Base-by-base conservation (phyloP, 192 early-diverging fungal species). In the Linnemannia zychae region DNA sequence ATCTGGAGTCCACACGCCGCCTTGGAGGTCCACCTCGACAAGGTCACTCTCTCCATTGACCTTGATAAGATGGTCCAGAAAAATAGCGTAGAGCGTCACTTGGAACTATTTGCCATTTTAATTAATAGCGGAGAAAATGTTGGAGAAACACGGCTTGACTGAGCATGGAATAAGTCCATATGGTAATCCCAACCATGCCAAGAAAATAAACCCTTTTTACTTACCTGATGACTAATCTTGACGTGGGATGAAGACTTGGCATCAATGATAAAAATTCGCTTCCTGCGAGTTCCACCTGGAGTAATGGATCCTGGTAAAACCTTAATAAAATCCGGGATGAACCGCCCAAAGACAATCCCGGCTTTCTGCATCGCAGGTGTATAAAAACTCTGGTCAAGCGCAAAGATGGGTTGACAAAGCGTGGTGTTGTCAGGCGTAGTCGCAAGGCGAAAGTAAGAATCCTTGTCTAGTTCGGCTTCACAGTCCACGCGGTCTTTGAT, bases 61-160 rank as follows among this genome's bases (percentile, higher is more conserved):
- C 52, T 75, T 79, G 68, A 85, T 79, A 16, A 85, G 69, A 40
- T 85, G 83, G 16, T 72, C 77, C 40, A 85, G 53, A 70, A 85
- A 85, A n/a, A 85, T 85, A 1, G 77, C 76, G 40, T 85, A 85
- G 2, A 85, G 65, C 5, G 83, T 79, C 7, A 85, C 83, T 85
- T 85, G 83, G 33, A 85, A 79, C 80, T 76, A 76, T 7, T 17
- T 63, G 11, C 28, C 57, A 24, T 20, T 31, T n/a, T 63, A 33
- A 63, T 31, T 38, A 69, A 40, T 38, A 38, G 2, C 17, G 5
- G 16, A 44, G 38, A 12, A 12, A 63, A 65, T 7, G 28, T 65
- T 38, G 28, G 13, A 5, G 20, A 9, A 80, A 22, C 34, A 37
- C 31, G 7, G 37, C 7, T 52, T 46, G 17, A 12, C 7, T 17